phyloP scores from a whole-genome alignment of 2,329 filamentous ascomycete species.

The Penicillium sp. region DNA sequence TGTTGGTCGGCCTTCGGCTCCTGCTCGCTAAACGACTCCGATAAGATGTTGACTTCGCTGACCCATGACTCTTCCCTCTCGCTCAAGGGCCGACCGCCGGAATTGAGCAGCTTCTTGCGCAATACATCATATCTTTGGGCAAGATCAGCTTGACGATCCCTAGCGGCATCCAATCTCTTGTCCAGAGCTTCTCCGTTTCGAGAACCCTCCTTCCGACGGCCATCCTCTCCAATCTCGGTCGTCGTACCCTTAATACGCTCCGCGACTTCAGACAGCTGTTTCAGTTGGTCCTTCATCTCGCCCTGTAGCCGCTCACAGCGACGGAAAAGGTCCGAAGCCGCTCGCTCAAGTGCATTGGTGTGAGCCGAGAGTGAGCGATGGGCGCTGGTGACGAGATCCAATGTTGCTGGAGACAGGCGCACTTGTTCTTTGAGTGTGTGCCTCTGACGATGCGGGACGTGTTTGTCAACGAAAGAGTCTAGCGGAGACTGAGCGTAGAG shows the following conservation, averaged over 20 bases:
- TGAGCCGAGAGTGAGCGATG: conserved; percentile 53
- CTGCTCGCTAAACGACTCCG: conserved; percentile 38
- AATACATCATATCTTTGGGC: conserved; percentile 49
- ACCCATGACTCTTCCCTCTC: conserved; percentile 53
- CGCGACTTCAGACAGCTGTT: conserved; percentile 49
- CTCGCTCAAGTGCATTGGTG: conserved; percentile 50
- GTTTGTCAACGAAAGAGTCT: conserved; percentile 46
- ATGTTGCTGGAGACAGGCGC: conserved; percentile 52
- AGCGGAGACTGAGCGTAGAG: conserved; percentile 46
- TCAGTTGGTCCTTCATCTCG: conserved; percentile 53
- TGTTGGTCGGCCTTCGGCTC: conserved; percentile 27
- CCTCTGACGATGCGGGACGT: conserved; percentile 48
- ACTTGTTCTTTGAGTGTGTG: conserved; percentile 50
- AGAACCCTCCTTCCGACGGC: conserved; percentile 35
- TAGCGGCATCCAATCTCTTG: conserved; percentile 45
- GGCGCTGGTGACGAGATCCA: conserved; percentile 52
- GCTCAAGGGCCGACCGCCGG: conserved; percentile 50
- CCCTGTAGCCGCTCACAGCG: conserved; percentile 54
- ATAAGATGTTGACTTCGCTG: conserved; percentile 47
- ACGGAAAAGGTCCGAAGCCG: conserved; percentile 57
- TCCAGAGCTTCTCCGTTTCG: conserved; percentile 41
- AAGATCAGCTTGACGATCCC: conserved; percentile 45
- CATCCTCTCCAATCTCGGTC: conserved; percentile 43
- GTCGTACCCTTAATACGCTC: conserved; percentile 50
- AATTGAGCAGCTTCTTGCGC: conserved; percentile 47